Evolutionary conservation across 2,329 filamentous ascomycete species (phyloP), one percentile per base, ranked within the genome.

Genomic region (Exophiala sideris): DNA sequence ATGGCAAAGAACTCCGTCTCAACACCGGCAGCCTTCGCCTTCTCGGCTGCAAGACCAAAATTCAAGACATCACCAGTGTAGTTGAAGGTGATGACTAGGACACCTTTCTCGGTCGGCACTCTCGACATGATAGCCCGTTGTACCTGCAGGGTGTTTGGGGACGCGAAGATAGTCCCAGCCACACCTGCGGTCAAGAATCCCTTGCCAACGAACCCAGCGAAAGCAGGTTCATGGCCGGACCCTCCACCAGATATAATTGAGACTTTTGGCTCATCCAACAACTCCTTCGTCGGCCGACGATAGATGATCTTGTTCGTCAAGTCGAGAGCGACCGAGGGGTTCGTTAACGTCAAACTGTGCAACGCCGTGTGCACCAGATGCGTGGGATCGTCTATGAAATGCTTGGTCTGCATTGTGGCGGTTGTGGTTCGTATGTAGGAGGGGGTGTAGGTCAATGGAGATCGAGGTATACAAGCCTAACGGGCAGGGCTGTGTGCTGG

Each of bases 1-100:
- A 96, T 89, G 7, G 95, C 87, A 8, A 95, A 84, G 87, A 96
- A 95, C 68, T 95, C 88, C 0, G 89, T 88, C 14, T 84, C 74
- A 20, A 90, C 72, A 0, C 90, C 91, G 0, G 84, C 82, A 1
- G 90, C 90, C 54, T 87, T 86, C 12, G 91, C 91, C 75, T 96
- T 96, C 71, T 96, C 92, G 7, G 94, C 89, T 0, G 87, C 91
- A 81, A 96, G 87, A 51, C 91, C 91, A 68, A 96, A 96, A 73
- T 96, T 95, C 62, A 96, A 79, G 50, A 96, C 83, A 69, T 91
- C 88, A 35, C 88, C 88, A 1, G 90, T 95, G 71, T 95, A 95
- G 71, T 96, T 96, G 21, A 52, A 60, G 29, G 95, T 88, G 5
- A 91, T 86, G n/a, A 96, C 87, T 38, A 96, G 71, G 1, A 96